Evolutionary conservation across 106 monocot species (phyloP), one percentile per base, ranked within the genome.

Genomic region (Dendrobium officinale): DNA sequence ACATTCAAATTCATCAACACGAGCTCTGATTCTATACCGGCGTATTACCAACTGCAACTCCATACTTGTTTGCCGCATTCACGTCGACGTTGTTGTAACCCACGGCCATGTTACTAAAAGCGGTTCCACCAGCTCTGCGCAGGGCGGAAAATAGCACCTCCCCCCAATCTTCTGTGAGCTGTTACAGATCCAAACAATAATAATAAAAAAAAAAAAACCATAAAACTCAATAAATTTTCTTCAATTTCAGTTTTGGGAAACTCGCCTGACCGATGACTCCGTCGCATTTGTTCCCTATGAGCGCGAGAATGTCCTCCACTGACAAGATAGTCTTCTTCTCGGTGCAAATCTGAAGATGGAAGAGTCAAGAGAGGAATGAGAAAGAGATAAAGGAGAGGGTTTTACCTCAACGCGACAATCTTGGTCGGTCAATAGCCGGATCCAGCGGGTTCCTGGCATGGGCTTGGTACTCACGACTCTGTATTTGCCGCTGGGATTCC

Each of bases 361-460:
- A n/a, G 40, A 72, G 2, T 29, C 1, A 16, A 27, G 72, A 40
- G 10, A 51, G 51, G 67, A 27, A 59, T 75, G 22, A 70, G 16
- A 58, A 17, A 8, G 55, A 78, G 67, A 29, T 9, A 6, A 43
- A 43, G 8, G 16, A 61, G 40, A 8, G 5, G 3, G 45, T 0
- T 20, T 82, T 81, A 67, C 95, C 95, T 99, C 98, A 54, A 99
- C 90, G 44, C 98, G 98, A 86, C 95, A 99, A 64, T 93, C 93
- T 74, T 99, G 92, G 31, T 95, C 98, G 40, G 95, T 93, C 16
- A 99, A 88, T 75, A 99, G 95, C 42, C 80, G 85, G 59, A 99
- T 99, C 98, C 98, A 99, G 24, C 95, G 95, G 73, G 87, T 93
- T n/a, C 98, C 98, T 15, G 98, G 98, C 98, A 99, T 99, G 81